Evolutionary conservation across 345 rosid species (phyloP), one percentile per base, ranked within the genome.

Genomic region (Lepidium sativum): DNA sequence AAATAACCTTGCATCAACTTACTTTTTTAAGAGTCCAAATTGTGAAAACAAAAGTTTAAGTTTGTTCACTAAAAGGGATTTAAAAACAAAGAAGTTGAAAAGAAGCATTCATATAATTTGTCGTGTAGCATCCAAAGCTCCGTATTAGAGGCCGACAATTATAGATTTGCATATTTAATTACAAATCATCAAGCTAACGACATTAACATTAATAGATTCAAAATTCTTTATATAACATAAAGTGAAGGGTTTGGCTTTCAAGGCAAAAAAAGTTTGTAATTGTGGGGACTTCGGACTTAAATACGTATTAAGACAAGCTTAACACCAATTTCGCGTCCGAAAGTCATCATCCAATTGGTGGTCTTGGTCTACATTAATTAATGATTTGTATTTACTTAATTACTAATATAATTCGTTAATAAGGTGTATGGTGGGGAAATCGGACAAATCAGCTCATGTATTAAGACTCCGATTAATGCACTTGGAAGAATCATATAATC

Each of bases 381-480:
- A 63, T 42, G 54, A 48, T 54, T 27, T 45, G 33, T 3, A 55
- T 25, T 45, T 27, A 55, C 35, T 40, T 56, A 39, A 27, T 27
- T 5, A n/a, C n/a, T n/a, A 27, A 27, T 47, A 21, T 65, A 60
- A 53, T 37, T 58, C 12, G 17, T 52, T 65, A 65, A 58, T 72
- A 58, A 72, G 71, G 61, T 72, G 66, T 57, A 52, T 40, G 71
- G 76, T 72, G 71, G 73, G 73, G 72, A 73, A 67, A 53, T 67
- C n/a, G 68, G 77, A 73, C 77, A 73, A 73, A 73, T 73, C 67
- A 67, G 77, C 72, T 73, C 67, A 60, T 73, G 72, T 57, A 73
- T 60, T 73, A 73, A 67, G 68, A 73, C 72, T 60, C 53, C 70
- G 48, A 53, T 70, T 40, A 60, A 66, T 73, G 56, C 58, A 43